Conservation (phyloP, 2,329 filamentous ascomycete genomes). For the Xylaria sp. region DNA sequence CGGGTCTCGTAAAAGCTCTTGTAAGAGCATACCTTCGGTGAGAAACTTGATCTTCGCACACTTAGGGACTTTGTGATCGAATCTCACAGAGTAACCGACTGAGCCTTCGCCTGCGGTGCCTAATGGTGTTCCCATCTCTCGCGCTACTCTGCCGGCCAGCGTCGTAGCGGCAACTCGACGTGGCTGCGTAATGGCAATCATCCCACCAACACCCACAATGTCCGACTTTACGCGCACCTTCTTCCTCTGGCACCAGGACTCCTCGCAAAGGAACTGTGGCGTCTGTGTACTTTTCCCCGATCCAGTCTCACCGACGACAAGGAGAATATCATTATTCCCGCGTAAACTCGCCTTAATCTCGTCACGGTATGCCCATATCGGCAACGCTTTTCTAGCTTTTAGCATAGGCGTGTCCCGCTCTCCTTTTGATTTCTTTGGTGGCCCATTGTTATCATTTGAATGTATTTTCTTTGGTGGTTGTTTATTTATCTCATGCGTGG, state of each 20-base stretch:
- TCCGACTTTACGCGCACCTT: conserved; percentile 60
- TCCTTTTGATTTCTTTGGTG: conserved; percentile 21
- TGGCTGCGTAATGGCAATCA: conserved; percentile 94
- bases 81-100: conserved; percentile 94
- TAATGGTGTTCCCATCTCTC: conserved; percentile 72
- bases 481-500: conserved; percentile 19
- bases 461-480: background rate
- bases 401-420: conserved; percentile 44
- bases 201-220: conserved; percentile 72
- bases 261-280: conserved; percentile 83
- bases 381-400: conserved; percentile 71
- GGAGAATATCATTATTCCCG: conserved; percentile 74
- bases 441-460: background rate
- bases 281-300: conserved; percentile 98
- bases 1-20: conserved; percentile 90
- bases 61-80: conserved; percentile 85
- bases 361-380: conserved; percentile 80
- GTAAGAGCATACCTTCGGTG: conserved; percentile 94
- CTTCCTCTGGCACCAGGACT: conserved; percentile 79
- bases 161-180: conserved; percentile 93
- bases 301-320: conserved; percentile 93
- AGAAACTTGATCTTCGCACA: conserved; percentile 91
- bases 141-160: conserved; percentile 85
- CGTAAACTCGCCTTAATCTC: conserved; percentile 74
- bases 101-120: conserved; percentile 55